Evolutionary conservation across 176 grass and related monocot genomes (phyloP), one percentile per base, ranked within the genome.

Genomic region (Zoysia japonica): DNA sequence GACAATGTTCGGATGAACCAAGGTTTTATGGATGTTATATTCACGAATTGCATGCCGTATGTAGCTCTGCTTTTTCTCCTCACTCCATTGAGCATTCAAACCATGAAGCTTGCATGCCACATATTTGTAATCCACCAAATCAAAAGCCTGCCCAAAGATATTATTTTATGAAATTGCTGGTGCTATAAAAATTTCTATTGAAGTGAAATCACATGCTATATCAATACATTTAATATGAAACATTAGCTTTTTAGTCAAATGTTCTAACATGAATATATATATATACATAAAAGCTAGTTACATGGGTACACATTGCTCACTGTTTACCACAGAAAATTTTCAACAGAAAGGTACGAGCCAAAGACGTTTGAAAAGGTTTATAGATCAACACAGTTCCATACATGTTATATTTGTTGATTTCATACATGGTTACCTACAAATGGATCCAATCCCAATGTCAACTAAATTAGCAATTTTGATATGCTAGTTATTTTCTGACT

Each of bases 41-140:
- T 99, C 96, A 83, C 90, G 88, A 84, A 99, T 91, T 41, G 92
- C 96, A 84, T 99, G 96, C 0, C 96, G 92, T 88, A 95, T 96
- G 67, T 99, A 99, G 73, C 92, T 99, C 80, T 99, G 92, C 62
- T 96, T 96, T 73, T 96, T 99, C 85, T 99, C 92, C 88, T 96
- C 96, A 47, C 92, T 96, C 96, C 96, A 99, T 74, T 96, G 92
- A 89, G 81, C 84, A 67, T 96, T 99, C 82, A 99, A 83, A 76
- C 96, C 90, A 89, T 99, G 96, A 89, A 99, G 92, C 69, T 99
- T 99, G 80, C 96, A 99, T 3, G 96, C 96, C 67, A 99, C 92
- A 48, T 96, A 96, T 71, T 93, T 95, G 78, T 93, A 89, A 70
- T 99, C 96, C 88, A 99, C 76, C 82, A 99, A 88, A 87, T 99